These are phyloP conservation scores for Saccharata proteae DNA, from an alignment of 2,329 filamentous ascomycete species.

Conservation along the genomic window DNA sequence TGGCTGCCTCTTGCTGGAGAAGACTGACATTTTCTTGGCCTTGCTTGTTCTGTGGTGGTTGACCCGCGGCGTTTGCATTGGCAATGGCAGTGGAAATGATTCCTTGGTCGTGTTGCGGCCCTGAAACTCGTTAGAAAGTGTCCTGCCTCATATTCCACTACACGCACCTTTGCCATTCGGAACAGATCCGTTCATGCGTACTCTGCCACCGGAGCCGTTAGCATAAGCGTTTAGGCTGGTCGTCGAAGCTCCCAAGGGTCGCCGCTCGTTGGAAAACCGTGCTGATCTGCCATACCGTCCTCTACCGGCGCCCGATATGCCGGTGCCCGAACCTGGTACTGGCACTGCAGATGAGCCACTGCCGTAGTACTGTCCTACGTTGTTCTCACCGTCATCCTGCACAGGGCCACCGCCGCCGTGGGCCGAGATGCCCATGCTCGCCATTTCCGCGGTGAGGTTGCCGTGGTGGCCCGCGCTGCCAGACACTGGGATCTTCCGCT, in stretches of 20 bases:
- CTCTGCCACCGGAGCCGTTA: slow-evolving; percentile 25
- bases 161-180: slow-evolving; percentile 12
- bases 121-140: too few relatives aligned
- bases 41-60: slow-evolving; percentile 33
- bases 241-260: slow-evolving; percentile 30
- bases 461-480: slow-evolving; percentile 53
- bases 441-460: slow-evolving; percentile 50
- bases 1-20: slow-evolving; percentile 55
- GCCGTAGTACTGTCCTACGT: slow-evolving; percentile 43
- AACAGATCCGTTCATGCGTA: slow-evolving; percentile 6
- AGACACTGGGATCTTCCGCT: slow-evolving; percentile 90
- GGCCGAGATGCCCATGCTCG: slow-evolving; percentile 48
- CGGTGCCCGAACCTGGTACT: slow-evolving; percentile 40
- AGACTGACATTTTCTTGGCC: slow-evolving; percentile 71
- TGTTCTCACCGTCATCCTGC: slow-evolving; percentile 31
- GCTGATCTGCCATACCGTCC: slow-evolving; percentile 62
- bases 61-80: slow-evolving; percentile 56
- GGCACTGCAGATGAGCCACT: slow-evolving; percentile 42
- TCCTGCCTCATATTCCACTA: slow-evolving; percentile 7
- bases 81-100: slow-evolving; percentile 91
- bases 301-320: slow-evolving; percentile 74
- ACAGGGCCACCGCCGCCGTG: slow-evolving; percentile 32
- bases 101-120: slow-evolving; percentile 40
- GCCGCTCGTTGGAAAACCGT: slow-evolving; percentile 28
- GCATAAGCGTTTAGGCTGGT: slow-evolving; percentile 32